phyloP scores from a whole-genome alignment of 345 rosid species.

The Conringia planisiliqua region DNA sequence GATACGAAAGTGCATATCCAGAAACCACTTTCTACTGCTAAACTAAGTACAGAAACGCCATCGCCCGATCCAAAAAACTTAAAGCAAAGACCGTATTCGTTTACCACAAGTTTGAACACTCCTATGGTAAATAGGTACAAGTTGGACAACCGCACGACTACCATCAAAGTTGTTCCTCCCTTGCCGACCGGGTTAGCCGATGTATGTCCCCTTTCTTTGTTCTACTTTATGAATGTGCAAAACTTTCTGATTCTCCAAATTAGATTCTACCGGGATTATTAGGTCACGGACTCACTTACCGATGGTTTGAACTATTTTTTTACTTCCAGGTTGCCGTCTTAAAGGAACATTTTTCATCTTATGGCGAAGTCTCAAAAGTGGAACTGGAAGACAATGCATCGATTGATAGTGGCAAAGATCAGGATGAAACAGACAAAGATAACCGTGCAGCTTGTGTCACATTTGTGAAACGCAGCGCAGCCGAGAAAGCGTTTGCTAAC shows the following conservation, averaged over 20 bases:
- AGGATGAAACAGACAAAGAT: conserved; percentile 34
- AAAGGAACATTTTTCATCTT: conserved; percentile 70
- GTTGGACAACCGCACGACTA: conserved; percentile 77
- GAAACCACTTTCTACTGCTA: conserved; percentile 37
- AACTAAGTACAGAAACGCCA: conserved; percentile 33
- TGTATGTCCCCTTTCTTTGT: conserved; percentile 46
- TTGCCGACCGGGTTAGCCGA: conserved; percentile 71
- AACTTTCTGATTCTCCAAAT: background rate
- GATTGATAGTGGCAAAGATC: conserved; percentile 30
- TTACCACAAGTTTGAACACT: conserved; percentile 33
- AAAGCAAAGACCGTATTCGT: conserved; percentile 43
- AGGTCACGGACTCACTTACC: background rate
- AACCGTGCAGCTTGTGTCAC: conserved; percentile 50
- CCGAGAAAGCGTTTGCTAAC: conserved; percentile 77
- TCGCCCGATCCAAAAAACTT: conserved; percentile 40
- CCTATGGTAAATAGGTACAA: conserved; percentile 60
- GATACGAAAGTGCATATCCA: conserved; percentile 46
- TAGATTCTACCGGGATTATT: background rate
- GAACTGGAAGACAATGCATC: conserved; percentile 63
- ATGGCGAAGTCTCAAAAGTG: conserved; percentile 63
- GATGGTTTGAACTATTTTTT: conserved; percentile 14
- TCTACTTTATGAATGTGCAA: conserved; percentile 8
- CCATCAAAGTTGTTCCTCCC: conserved; percentile 70
- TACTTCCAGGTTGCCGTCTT: conserved; percentile 54
- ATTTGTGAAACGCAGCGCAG: conserved; percentile 58